Evolutionary conservation across 192 early-diverging fungal species (phyloP).

Genomic region (Phlyctochytrium bullatum): DNA sequence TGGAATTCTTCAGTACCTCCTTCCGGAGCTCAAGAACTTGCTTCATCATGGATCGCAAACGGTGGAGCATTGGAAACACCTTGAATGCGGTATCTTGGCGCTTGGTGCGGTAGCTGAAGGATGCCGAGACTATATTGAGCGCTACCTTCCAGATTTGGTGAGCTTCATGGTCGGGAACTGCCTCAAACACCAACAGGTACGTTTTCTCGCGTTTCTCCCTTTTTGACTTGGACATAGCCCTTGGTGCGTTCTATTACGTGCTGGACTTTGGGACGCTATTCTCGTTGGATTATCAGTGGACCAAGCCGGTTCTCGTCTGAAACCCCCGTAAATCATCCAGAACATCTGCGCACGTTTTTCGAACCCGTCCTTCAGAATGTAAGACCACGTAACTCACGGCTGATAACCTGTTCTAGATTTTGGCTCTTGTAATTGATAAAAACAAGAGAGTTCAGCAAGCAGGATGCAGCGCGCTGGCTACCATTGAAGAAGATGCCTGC

Average conservation of each 20-base stretch:
- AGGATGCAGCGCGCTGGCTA: conserved; percentile 92
- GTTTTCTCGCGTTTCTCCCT: neutral
- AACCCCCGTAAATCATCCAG: conserved; percentile 38
- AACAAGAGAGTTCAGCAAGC: conserved; percentile 99
- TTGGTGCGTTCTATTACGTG: conserved; percentile 96
- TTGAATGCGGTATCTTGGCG: conserved; percentile 94
- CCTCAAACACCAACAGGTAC: conserved; percentile 66
- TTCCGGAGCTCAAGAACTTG: conserved; percentile 82
- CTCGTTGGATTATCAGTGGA: conserved; percentile 65
- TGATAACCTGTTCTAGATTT: conserved; percentile 9
- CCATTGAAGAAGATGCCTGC: conserved; percentile 90
- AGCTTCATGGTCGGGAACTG: conserved; percentile 75
- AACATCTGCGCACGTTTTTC: conserved; percentile 69
- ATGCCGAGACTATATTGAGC: conserved; percentile 84
- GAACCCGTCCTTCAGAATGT: conserved; percentile 76
- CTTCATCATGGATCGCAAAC: conserved; percentile 43
- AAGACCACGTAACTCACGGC: no score
- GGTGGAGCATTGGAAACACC: conserved; percentile 83
- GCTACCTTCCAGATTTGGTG: conserved; percentile 81
- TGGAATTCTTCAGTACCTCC: conserved; percentile 76
- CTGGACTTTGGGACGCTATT: conserved; percentile 96
- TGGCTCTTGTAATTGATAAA: conserved; percentile 77
- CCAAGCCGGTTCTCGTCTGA: no score
- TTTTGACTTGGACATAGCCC: conserved; percentile 50
- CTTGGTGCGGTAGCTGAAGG: conserved; percentile 98